A percentile compares a stretch with the other conserved stretches of the same genome.
Conservation (phyloP, 768 basidiomycete genomes). For the Rhodosporidiobolus odoratus region DNA sequence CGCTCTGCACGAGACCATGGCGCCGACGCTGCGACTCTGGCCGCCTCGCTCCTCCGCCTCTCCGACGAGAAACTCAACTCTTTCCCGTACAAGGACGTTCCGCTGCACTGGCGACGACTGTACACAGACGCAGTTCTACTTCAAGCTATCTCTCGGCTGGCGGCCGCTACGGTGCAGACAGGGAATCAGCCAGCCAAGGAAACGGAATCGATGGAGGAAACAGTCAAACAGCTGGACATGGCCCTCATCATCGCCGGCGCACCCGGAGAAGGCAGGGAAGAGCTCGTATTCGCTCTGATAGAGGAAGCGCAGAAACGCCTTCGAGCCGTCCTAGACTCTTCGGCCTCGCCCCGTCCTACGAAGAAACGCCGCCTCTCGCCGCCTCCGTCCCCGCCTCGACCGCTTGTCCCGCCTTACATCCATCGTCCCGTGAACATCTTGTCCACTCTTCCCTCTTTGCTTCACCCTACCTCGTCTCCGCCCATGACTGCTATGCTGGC, state of each 20-base stretch:
- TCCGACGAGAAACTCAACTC: conserved; percentile 56
- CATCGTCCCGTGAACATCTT: conserved; percentile 41
- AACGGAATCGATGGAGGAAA: conserved; percentile 34
- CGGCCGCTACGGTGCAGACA: background rate
- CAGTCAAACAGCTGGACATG: conserved; percentile 63
- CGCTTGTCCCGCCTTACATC: conserved; percentile 26
- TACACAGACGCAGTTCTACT: conserved; percentile 73
- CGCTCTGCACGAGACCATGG: too few species aligned
- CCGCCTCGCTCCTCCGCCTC: conserved; percentile 48
- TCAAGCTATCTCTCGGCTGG: conserved; percentile 40
- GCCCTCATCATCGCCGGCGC: conserved; percentile 80
- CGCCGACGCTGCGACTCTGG: background rate
- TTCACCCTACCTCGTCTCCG: conserved; percentile 50
- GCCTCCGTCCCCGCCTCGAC: conserved; percentile 14
- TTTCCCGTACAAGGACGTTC: conserved; percentile 45
- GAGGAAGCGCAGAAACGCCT: conserved; percentile 54
- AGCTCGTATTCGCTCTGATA: conserved; percentile 64
- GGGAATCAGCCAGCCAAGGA: background rate
- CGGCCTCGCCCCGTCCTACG: background rate
- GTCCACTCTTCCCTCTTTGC: conserved; percentile 51
- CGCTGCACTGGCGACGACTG: conserved; percentile 44
- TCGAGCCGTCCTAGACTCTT: background rate
- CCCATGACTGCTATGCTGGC: conserved; percentile 50
- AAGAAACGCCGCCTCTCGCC: conserved; percentile 6
- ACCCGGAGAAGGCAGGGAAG: conserved; percentile 58